Evolutionary conservation across 1,284 basidiomycete species (phyloP).

Genomic region (Omphalotus olearius): DNA sequence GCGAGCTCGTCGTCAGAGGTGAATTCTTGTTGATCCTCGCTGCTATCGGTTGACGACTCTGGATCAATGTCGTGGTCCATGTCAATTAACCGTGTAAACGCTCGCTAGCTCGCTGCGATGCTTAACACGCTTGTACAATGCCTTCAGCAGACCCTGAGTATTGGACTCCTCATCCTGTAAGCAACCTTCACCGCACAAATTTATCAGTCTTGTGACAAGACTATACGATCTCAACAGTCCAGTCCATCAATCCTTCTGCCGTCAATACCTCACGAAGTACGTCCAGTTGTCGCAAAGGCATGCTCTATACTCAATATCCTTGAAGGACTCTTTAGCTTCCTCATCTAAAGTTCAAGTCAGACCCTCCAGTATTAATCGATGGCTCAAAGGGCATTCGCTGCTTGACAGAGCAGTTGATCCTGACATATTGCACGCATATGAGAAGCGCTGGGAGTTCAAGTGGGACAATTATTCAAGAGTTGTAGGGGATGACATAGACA

Average conservation of each 20-base stretch:
- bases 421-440: background rate
- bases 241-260: background rate
- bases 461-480: slow-evolving; percentile 4
- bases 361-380: background rate
- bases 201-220: too few species aligned
- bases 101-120: too few species aligned
- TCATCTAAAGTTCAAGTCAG: background rate
- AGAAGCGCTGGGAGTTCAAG: slow-evolving; percentile 3
- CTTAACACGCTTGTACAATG: too few species aligned
- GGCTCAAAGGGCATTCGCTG: background rate
- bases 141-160: too few species aligned
- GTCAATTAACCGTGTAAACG: too few species aligned
- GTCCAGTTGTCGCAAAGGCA: background rate
- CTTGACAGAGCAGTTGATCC: background rate
- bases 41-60: background rate
- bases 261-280: background rate
- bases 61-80: background rate
- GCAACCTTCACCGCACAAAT: too few species aligned
- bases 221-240: background rate
- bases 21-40: background rate
- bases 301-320: too few species aligned
- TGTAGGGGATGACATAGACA: background rate
- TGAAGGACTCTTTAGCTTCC: background rate
- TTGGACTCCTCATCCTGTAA: too few species aligned
- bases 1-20: background rate